These are phyloP conservation scores for Jackrogersella minutella DNA, from an alignment of 495 filamentous ascomycete species.

Conservation along the genomic window DNA sequence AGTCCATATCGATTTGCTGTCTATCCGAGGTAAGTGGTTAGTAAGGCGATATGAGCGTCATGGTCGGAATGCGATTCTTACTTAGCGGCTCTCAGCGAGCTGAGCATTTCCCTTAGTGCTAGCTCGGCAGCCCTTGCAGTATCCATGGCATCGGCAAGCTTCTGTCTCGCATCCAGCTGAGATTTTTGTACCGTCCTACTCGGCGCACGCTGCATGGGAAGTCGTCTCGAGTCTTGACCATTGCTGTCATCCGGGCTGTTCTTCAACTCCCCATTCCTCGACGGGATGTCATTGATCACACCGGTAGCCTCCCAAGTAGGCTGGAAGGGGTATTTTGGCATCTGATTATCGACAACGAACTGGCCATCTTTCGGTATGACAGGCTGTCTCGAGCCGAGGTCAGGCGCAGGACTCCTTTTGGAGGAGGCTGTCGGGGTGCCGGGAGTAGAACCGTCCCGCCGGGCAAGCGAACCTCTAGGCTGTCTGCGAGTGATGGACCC, in stretches of 20 bases:
- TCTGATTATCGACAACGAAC: constrained; percentile 58
- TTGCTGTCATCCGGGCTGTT: constrained; percentile 45
- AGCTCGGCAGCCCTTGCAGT: constrained; percentile 81
- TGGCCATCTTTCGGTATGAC: constrained; percentile 48
- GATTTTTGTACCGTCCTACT: constrained; percentile 61
- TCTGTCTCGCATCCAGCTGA: constrained; percentile 65
- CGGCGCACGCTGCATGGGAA: constrained; percentile 52
- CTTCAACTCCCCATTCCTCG: constrained; percentile 46
- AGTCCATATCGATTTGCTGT: constrained; percentile 54
- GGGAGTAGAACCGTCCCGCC: constrained; percentile 59
- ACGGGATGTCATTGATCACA: constrained; percentile 78
- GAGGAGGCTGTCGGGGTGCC: constrained; percentile 51
- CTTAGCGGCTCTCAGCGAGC: constrained; percentile 82
- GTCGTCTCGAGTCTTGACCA: constrained; percentile 33
- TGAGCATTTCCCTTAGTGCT: constrained; percentile 80
- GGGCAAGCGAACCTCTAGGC: constrained; percentile 66
- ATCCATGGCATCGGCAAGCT: constrained; percentile 69
- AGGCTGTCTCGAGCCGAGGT: constrained; percentile 38
- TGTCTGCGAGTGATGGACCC: constrained; percentile 84
- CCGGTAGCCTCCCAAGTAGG: constrained; percentile 76
- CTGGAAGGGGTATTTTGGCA: constrained; percentile 64
- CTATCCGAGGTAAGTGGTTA: constrained; percentile 46
- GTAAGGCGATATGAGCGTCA: background rate
- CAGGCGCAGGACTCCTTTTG: constrained; percentile 42
- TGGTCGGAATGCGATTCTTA: constrained; percentile 49